A percentile compares a stretch with the other conserved stretches of the same genome.
Conservation (phyloP, 345 rosid species). For the Gynandropsis gynandra region DNA sequence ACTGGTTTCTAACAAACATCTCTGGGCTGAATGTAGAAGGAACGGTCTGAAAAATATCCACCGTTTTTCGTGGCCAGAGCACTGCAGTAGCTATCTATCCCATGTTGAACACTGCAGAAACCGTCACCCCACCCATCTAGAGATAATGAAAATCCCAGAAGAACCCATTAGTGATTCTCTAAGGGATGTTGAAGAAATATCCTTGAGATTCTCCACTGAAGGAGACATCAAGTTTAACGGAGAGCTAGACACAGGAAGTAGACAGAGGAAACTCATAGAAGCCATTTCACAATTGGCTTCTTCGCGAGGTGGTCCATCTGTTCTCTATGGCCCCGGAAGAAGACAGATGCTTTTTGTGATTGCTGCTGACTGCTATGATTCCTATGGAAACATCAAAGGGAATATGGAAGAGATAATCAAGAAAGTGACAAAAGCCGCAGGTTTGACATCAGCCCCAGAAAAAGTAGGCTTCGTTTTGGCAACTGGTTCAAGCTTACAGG, state of each 20-base stretch:
- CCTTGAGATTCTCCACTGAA: constrained; percentile 71
- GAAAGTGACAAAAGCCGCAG: constrained; percentile 59
- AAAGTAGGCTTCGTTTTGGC: constrained; percentile 57
- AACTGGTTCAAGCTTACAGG: constrained; percentile 55
- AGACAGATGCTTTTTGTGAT: constrained; percentile 73
- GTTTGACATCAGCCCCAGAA: constrained; percentile 35
- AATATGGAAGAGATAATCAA: constrained; percentile 44
- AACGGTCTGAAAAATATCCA: constrained; percentile 66
- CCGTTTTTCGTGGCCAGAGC: constrained; percentile 69
- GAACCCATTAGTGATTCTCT: constrained; percentile 87
- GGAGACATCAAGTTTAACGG: constrained; percentile 62
- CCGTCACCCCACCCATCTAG: constrained; percentile 68
- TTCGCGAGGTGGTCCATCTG: constrained; percentile 33
- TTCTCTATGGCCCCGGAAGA: constrained; percentile 54
- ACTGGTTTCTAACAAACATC: constrained; percentile 64
- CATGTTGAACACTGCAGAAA: constrained; percentile 71
- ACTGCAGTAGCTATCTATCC: constrained; percentile 76
- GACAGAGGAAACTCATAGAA: constrained; percentile 66
- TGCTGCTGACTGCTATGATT: constrained; percentile 55
- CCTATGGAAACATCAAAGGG: constrained; percentile 35
- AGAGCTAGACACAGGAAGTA: constrained; percentile 55
- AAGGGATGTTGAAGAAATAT: constrained; percentile 69
- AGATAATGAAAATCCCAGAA: constrained; percentile 58
- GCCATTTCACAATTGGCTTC: constrained; percentile 48
- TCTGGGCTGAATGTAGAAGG: constrained; percentile 65